Evolutionary conservation across 1,139 yeast species (phyloP).

Genomic region (Zygosaccharomyces sapae): DNA sequence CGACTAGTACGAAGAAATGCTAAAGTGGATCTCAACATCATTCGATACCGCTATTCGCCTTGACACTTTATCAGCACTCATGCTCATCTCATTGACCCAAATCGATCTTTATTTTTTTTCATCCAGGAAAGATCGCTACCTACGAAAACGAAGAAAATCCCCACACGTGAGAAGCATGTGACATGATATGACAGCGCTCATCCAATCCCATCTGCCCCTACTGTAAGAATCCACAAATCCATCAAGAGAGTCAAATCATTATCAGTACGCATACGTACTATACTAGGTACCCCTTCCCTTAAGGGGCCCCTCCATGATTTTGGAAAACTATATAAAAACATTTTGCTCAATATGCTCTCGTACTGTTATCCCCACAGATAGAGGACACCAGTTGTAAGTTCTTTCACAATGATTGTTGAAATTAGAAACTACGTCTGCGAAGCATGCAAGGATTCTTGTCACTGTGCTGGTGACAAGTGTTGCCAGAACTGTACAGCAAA

Average conservation of each 20-base stretch:
- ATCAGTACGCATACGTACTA: too few relatives aligned
- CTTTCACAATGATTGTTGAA: not conserved
- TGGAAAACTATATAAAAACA: not conserved
- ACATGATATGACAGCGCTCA: too few relatives aligned
- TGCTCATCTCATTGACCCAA: not conserved
- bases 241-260: too few relatives aligned
- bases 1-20: constrained; percentile 9
- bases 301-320: not conserved
- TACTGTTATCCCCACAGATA: not conserved
- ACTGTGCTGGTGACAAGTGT: not conserved
- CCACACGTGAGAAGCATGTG: too few relatives aligned
- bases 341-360: not conserved
- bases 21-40: constrained; percentile 1
- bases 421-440: constrained; percentile 1
- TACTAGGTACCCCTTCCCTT: too few relatives aligned
- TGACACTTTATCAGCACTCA: not conserved
- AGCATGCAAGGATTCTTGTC: not conserved
- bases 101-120: not conserved
- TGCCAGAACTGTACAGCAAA: not conserved
- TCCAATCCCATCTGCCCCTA: too few relatives aligned
- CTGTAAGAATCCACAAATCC: too few relatives aligned
- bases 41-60: not conserved
- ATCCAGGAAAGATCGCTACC: not conserved
- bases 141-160: not conserved
- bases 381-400: too few relatives aligned